Evolutionary conservation across 1,139 yeast species (phyloP).

Genomic region (Geotrichum phurueaensis): DNA sequence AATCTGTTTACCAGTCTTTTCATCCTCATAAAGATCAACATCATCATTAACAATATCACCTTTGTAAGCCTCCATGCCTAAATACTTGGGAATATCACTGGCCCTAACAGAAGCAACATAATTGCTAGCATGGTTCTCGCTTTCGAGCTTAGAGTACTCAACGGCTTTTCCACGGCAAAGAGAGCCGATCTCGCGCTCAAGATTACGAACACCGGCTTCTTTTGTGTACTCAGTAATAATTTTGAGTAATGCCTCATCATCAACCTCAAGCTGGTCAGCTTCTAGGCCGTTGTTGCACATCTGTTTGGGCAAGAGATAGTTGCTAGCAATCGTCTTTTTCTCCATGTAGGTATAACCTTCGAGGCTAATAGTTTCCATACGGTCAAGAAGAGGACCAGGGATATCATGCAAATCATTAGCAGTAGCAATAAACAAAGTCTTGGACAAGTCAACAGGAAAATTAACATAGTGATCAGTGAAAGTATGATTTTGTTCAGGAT

Average conservation of each 20-base stretch:
- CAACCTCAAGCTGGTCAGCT: conserved; percentile 34
- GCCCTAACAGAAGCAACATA: conserved; percentile 21
- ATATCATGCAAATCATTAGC: conserved; percentile 77
- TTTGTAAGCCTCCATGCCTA: conserved; percentile 42
- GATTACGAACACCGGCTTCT: conserved; percentile 81
- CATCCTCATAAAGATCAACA: conserved; percentile 29
- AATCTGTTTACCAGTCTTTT: conserved; percentile 26
- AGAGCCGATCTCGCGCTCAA: conserved; percentile 67
- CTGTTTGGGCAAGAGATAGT: conserved; percentile 75
- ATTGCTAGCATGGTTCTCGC: conserved; percentile 27
- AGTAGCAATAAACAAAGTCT: conserved; percentile 79
- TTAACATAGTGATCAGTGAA: conserved; percentile 85
- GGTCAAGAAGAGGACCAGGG: conserved; percentile 74
- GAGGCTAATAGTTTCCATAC: conserved; percentile 78
- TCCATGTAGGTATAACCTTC: conserved; percentile 80
- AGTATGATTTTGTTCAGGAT: conserved; percentile 79
- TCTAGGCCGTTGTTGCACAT: conserved; percentile 64
- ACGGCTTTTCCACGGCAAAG: conserved; percentile 80
- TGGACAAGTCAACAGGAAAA: conserved; percentile 80
- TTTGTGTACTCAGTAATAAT: conserved; percentile 69
- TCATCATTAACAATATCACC: conserved; percentile 36
- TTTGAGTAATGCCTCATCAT: conserved; percentile 50
- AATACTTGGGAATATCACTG: conserved; percentile 40
- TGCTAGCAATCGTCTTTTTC: conserved; percentile 66
- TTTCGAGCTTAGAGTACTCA: conserved; percentile 50